Conservation (phyloP, 2,329 filamentous ascomycete species). For the Trichoderma guizhouense region DNA sequence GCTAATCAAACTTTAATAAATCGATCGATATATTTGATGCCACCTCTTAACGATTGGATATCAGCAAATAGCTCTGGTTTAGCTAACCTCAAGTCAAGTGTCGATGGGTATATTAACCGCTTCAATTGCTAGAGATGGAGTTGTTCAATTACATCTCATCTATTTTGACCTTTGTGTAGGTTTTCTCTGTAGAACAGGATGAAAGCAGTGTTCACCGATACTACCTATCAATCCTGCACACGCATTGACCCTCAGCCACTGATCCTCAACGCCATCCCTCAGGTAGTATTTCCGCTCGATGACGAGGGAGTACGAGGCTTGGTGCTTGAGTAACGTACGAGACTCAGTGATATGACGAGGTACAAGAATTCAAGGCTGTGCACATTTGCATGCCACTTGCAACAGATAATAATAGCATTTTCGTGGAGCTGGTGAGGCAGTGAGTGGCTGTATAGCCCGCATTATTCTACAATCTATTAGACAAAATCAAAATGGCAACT, state of each 20-base stretch:
- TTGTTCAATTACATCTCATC: not conserved
- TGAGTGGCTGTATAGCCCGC: not conserved
- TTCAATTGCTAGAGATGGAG: not conserved
- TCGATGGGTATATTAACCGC: not conserved
- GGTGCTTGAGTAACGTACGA: not conserved
- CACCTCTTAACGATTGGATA: not conserved
- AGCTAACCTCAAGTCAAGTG: not conserved
- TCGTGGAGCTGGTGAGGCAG: not conserved
- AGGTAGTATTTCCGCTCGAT: not conserved
- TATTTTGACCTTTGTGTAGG: not conserved
- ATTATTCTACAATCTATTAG: not conserved
- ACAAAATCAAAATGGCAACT: not conserved
- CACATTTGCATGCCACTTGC: not conserved
- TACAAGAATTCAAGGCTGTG: not conserved
- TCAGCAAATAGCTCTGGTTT: not conserved
- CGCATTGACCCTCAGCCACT: not conserved
- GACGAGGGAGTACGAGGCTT: not conserved
- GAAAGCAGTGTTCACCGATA: not conserved
- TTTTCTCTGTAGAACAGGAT: not conserved
- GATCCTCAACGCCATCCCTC: not conserved
- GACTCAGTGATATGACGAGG: not conserved
- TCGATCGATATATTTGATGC: not conserved
- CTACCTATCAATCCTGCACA: not conserved
- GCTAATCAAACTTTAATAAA: not conserved
- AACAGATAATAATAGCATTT: not conserved